These are phyloP conservation scores for Zalaria obscura DNA, from an alignment of 2,329 filamentous ascomycete genomes.

Conservation along the genomic window DNA sequence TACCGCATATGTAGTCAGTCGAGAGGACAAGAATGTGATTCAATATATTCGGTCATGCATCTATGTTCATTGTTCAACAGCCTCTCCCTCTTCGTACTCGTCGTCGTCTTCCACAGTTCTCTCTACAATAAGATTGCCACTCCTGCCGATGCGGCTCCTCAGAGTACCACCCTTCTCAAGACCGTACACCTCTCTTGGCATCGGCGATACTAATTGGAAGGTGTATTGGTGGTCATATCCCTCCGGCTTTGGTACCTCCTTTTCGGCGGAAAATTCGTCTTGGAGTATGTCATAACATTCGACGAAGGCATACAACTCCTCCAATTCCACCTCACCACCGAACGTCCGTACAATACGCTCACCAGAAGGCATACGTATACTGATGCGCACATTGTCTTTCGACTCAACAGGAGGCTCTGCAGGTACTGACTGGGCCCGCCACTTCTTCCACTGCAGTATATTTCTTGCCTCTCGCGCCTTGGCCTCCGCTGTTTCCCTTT, in stretches of 20 bases:
- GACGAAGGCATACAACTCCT: slow-evolving; percentile 91
- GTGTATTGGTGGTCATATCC: slow-evolving; percentile 67
- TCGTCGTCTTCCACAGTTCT: slow-evolving; percentile 42
- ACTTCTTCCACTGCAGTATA: slow-evolving; percentile 59
- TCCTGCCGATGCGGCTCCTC: slow-evolving; percentile 60
- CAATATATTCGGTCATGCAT: no score
- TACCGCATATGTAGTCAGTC: no score
- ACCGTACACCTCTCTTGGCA: slow-evolving; percentile 73
- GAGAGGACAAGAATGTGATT: no score
- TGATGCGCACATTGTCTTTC: slow-evolving; percentile 60
- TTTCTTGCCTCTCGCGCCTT: slow-evolving; percentile 43
- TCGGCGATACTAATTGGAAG: slow-evolving; percentile 74
- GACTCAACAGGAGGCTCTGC: slow-evolving; percentile 51
- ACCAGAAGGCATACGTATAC: slow-evolving; percentile 46
- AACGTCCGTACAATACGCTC: slow-evolving; percentile 71
- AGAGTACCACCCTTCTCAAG: slow-evolving; percentile 52
- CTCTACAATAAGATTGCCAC: slow-evolving; percentile 84
- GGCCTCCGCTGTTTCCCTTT: slow-evolving; percentile 48
- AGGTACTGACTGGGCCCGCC: slow-evolving; percentile 56
- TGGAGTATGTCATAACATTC: slow-evolving; percentile 67
- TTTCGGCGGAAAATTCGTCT: slow-evolving; percentile 19
- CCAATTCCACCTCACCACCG: slow-evolving; percentile 50
- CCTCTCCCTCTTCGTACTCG: slow-evolving; percentile 30
- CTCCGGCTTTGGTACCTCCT: slow-evolving; percentile 38
- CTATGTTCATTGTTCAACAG: no score